These are phyloP conservation scores for Pyrenophora graminea DNA, from an alignment of 2,329 filamentous ascomycete species.

Conservation along the genomic window DNA sequence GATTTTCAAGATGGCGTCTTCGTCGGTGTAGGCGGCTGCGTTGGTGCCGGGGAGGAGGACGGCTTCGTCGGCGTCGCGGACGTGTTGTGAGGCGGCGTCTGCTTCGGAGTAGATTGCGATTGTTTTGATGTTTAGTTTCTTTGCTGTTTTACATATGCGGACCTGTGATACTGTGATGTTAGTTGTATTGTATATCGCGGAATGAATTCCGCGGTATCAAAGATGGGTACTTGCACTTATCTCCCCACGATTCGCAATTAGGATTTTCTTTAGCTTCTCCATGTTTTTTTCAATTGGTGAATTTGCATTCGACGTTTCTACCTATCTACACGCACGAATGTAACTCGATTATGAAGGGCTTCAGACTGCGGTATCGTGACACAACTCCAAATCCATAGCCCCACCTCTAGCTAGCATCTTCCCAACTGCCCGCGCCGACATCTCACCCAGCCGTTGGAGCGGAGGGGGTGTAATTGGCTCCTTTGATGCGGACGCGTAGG, in stretches of 20 bases:
- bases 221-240: slow-evolving; percentile 48
- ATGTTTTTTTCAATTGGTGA: slow-evolving; percentile 23
- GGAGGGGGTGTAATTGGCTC: slow-evolving; percentile 11
- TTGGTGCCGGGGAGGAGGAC: slow-evolving; percentile 55
- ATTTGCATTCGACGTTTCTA: background rate
- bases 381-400: slow-evolving; percentile 3
- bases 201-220: background rate
- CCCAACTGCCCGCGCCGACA: slow-evolving; percentile 3
- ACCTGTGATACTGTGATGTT: slow-evolving; percentile 33
- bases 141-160: slow-evolving; percentile 58
- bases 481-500: background rate
- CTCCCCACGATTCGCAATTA: slow-evolving; percentile 65
- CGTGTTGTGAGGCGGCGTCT: slow-evolving; percentile 60
- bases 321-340: background rate
- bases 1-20: slow-evolving; percentile 55
- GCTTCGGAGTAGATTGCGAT: slow-evolving; percentile 63
- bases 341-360: background rate
- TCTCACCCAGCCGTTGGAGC: slow-evolving; percentile 6
- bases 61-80: slow-evolving; percentile 58
- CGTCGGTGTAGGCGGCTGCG: slow-evolving; percentile 56
- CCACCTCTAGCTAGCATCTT: slow-evolving; percentile 8
- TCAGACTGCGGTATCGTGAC: background rate
- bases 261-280: slow-evolving; percentile 55
- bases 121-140: slow-evolving; percentile 55
- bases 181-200: slow-evolving; percentile 9